Conservation (phyloP, 202 grass and related monocot species). For the Schoenoplectus triqueter region DNA sequence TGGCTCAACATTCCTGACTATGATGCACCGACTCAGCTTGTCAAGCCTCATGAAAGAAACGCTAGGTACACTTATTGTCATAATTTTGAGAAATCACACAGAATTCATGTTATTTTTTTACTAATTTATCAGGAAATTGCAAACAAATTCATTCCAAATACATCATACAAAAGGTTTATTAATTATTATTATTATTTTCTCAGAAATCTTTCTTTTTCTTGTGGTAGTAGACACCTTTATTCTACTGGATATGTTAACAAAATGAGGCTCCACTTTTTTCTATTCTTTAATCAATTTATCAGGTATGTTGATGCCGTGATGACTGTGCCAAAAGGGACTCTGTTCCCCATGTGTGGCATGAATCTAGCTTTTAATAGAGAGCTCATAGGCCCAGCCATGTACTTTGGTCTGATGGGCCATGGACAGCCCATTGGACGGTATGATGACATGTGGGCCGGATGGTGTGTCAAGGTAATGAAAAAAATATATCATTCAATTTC, state of each 20-base stretch:
- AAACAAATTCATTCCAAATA: background rate
- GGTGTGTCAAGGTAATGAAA: conserved; percentile 64
- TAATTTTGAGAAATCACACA: background rate
- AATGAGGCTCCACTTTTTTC: background rate
- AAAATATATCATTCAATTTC: background rate
- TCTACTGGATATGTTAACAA: background rate
- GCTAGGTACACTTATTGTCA: conserved; percentile 31
- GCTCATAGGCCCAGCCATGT: conserved; percentile 76
- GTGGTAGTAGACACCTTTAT: background rate
- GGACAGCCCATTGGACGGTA: conserved; percentile 74
- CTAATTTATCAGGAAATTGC: background rate
- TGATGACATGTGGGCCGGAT: conserved; percentile 79
- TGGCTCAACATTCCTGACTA: conserved; percentile 80
- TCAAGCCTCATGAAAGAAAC: conserved; percentile 69
- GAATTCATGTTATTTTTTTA: background rate
- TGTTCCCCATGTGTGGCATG: conserved; percentile 82
- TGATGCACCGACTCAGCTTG: conserved; percentile 72
- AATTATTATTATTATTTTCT: background rate
- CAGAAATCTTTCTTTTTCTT: background rate
- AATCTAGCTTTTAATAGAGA: conserved; percentile 68
- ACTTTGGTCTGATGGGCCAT: conserved; percentile 78
- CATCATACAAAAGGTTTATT: background rate
- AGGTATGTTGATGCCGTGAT: conserved; percentile 73
- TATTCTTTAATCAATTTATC: background rate
- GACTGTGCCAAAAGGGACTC: conserved; percentile 67